A percentile compares a stretch with the other conserved stretches of the same genome.
phyloP scores from a whole-genome alignment of 371 early-diverging fungal species.

The Massospora cicadina region DNA sequence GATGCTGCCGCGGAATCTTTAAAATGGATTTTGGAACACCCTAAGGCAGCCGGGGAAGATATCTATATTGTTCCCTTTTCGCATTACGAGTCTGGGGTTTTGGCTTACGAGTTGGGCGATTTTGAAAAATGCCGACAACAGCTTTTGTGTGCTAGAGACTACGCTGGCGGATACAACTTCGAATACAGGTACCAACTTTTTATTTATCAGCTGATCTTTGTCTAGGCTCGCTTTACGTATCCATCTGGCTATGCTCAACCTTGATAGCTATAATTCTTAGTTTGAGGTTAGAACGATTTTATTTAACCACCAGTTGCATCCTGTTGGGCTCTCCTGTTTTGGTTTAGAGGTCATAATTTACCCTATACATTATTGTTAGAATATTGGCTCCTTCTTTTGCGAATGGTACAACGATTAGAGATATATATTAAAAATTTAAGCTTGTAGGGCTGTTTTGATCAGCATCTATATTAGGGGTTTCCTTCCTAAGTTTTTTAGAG shows the following conservation, averaged over 20 bases:
- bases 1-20: conserved; percentile 14
- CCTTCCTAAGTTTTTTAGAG: too few relatives aligned
- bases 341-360: too few relatives aligned
- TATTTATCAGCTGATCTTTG: neutral
- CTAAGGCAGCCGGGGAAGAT: conserved; percentile 24
- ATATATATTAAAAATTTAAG: too few relatives aligned
- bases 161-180: neutral
- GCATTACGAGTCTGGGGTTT: conserved; percentile 41
- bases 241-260: neutral
- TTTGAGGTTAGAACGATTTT: too few relatives aligned
- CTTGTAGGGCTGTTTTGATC: too few relatives aligned
- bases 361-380: too few relatives aligned
- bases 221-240: neutral
- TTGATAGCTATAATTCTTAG: neutral
- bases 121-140: conserved; percentile 16
- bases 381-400: too few relatives aligned
- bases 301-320: too few relatives aligned
- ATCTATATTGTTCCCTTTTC: conserved; percentile 40
- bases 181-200: neutral
- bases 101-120: conserved; percentile 24
- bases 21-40: conserved; percentile 38
- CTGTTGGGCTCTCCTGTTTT: too few relatives aligned
- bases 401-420: too few relatives aligned
- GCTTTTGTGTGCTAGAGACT: neutral
- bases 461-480: too few relatives aligned